Evolutionary conservation across 2,329 filamentous ascomycete genomes (phyloP), one percentile per base, ranked within the genome.

Genomic region (Colletotrichum neosansevieriae): DNA sequence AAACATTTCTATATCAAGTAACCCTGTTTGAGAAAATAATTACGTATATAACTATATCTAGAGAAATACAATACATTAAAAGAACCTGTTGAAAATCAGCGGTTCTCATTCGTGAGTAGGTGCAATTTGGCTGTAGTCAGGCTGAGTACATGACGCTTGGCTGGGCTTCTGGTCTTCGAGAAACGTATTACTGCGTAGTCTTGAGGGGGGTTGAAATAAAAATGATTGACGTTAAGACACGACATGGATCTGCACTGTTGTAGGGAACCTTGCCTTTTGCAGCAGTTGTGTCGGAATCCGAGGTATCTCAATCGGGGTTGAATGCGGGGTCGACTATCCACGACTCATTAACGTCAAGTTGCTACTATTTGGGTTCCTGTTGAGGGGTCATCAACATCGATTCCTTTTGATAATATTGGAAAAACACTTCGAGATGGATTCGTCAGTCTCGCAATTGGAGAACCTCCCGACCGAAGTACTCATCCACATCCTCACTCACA

Each of bases 161-260:
- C 29, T 29, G 29, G 9, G 29, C 29, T 7, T 7, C 9, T 7
- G 29, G 29, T 29, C 29, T 29, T n/a, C n/a, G n/a, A n/a, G n/a
- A n/a, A n/a, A n/a, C n/a, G n/a, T n/a, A n/a, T n/a, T n/a, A n/a
- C n/a, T n/a, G n/a, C n/a, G n/a, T n/a, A n/a, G n/a, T n/a, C n/a
- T n/a, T n/a, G n/a, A n/a, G n/a, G n/a, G n/a, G n/a, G n/a, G n/a
- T 67, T 29, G 17, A 47, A 15, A 64, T 67, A 4, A 13, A 12
- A 58, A 54, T 67, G 45, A 17, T 67, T 64, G 60, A 67, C 53
- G 60, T 67, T 32, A 67, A 64, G 19, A 34, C 42, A 12, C 11
- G 21, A 21, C 38, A 15, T 38, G 19, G 60, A 64, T 67, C 64
- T 36, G 47, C 24, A 45, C 15, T 36, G 24, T 10, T 40, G 42